Conservation (phyloP, 106 monocot species). For the Alisma plantagoaquatica region DNA sequence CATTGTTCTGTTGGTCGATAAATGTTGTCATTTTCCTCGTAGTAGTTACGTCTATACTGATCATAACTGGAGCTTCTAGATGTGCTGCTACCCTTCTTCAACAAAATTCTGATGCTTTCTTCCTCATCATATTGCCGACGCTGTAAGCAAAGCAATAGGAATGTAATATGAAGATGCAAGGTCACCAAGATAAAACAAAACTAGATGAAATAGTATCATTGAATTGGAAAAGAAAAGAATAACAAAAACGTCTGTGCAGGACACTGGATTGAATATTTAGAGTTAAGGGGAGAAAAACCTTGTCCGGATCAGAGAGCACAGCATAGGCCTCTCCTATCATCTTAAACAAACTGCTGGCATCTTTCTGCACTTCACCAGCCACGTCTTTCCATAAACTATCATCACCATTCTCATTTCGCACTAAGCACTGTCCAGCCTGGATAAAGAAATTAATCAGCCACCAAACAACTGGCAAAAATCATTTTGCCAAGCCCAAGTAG, state of each 20-base stretch:
- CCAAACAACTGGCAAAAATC: too few species aligned
- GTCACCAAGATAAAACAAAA: background rate
- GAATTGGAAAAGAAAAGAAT: background rate
- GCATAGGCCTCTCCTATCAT: too few species aligned
- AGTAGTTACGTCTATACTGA: conserved; percentile 12
- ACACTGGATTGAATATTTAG: background rate
- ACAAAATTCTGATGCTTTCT: conserved; percentile 32
- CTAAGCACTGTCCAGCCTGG: conserved; percentile 67
- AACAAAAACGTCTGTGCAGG: background rate
- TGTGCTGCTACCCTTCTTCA: conserved; percentile 6
- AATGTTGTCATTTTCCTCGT: too few species aligned
- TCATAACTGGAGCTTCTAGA: conserved; percentile 15
- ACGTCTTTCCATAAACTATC: conserved; percentile 67
- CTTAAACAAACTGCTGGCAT: conserved; percentile 61
- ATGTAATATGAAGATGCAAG: background rate
- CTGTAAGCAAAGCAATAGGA: conserved; percentile 16
- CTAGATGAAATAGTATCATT: background rate
- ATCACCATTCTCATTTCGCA: conserved; percentile 53
- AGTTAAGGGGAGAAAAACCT: too few species aligned
- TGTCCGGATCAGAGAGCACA: conserved; percentile 58
- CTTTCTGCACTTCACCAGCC: conserved; percentile 48
- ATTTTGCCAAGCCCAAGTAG: too few species aligned
- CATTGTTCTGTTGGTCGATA: too few species aligned
- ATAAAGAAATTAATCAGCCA: too few species aligned
- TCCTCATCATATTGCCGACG: conserved; percentile 52